Evolutionary conservation across 371 early-diverging fungal genomes (phyloP).

Genomic region (Mortierella sp.): DNA sequence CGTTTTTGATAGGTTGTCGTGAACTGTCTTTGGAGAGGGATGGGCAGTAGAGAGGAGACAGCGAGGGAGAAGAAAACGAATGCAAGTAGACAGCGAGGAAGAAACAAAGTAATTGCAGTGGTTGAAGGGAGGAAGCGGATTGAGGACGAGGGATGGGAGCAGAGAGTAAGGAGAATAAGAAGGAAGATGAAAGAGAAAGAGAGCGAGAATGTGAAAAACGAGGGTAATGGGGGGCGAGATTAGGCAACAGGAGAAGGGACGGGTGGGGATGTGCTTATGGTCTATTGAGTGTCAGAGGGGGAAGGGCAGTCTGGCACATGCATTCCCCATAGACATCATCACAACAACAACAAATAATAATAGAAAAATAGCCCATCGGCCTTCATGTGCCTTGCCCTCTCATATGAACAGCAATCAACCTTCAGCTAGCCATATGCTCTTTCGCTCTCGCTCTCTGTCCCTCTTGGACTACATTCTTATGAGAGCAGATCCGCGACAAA

Average conservation of each 20-base stretch:
- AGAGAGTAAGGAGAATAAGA: neutral
- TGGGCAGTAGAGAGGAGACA: slow-evolving; percentile 1
- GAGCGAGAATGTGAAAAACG: neutral
- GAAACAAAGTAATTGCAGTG: neutral
- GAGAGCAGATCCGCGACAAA: too few relatives aligned
- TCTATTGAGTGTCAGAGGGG: too few relatives aligned
- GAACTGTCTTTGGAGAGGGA: neutral
- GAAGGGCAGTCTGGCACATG: neutral
- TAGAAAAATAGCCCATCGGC: too few relatives aligned
- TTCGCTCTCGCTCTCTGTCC: too few relatives aligned
- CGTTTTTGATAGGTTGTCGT: neutral
- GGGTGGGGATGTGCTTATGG: too few relatives aligned
- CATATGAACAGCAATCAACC: too few relatives aligned
- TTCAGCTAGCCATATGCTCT: too few relatives aligned
- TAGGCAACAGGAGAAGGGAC: neutral
- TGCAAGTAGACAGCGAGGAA: neutral
- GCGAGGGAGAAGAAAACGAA: neutral
- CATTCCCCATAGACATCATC: too few relatives aligned
- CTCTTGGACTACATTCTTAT: too few relatives aligned
- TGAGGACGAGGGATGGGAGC: neutral
- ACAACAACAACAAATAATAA: too few relatives aligned
- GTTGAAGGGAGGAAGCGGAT: neutral
- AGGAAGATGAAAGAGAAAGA: slow-evolving; percentile 5
- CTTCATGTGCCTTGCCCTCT: too few relatives aligned
- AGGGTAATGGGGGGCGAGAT: neutral